Evolutionary conservation across 2,329 filamentous ascomycete species (phyloP).

Genomic region (Fusarium siculi): DNA sequence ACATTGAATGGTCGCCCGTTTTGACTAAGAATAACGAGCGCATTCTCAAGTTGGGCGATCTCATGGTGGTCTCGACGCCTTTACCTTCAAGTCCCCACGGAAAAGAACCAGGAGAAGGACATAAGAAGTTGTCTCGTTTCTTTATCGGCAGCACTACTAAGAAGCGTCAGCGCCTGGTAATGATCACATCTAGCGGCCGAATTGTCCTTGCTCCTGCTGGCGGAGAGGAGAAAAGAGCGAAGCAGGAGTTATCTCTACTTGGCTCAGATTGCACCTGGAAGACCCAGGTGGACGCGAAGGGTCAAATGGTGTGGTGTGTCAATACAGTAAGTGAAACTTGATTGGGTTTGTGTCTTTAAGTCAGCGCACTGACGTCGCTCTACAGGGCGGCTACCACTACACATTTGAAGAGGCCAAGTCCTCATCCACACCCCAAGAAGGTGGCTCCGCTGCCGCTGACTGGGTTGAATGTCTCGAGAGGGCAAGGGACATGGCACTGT

Average conservation of each 20-base stretch:
- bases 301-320: conserved; percentile 86
- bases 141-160: conserved; percentile 92
- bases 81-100: conserved; percentile 78
- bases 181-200: conserved; percentile 91
- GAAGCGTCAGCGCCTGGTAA: conserved; percentile 90
- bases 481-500: conserved; percentile 84
- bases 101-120: conserved; percentile 76
- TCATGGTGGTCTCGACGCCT: conserved; percentile 84
- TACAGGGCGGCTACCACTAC: conserved; percentile 87
- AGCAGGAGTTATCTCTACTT: conserved; percentile 89
- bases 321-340: conserved; percentile 79
- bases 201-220: conserved; percentile 91
- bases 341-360: too few species aligned
- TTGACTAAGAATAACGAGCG: conserved; percentile 90
- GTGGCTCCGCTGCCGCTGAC: conserved; percentile 80
- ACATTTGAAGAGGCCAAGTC: conserved; percentile 94
- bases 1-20: conserved; percentile 98
- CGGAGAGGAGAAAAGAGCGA: conserved; percentile 95
- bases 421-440: conserved; percentile 62
- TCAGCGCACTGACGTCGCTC: not conserved
- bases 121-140: conserved; percentile 92
- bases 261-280: conserved; percentile 80
- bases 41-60: conserved; percentile 92
- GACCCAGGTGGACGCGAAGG: conserved; percentile 85
- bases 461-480: conserved; percentile 92